Base-by-base conservation (phyloP, 768 basidiomycete species). In the Fomitopsis serialis region DNA sequence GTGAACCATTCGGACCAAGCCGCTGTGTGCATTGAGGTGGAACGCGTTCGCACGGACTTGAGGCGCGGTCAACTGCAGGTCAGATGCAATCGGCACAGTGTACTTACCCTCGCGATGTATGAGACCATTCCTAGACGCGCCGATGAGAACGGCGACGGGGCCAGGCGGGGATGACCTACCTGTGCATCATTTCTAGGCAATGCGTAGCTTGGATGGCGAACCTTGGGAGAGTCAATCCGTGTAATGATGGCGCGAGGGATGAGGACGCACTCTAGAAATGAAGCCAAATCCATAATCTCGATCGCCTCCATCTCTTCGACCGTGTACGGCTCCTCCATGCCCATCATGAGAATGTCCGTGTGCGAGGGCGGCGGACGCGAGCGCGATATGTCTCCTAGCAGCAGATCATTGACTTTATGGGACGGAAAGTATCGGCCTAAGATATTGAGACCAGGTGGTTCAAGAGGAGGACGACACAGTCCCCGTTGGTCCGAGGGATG, bases 181-280 rank as follows among this genome's bases (percentile, higher is more conserved):
- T 46, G 64, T 89, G 86, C 59, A 87, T 72, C 48, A 76, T 74
- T 64, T 87, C 84, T 44, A 89, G 62, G 63, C 86, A 88, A 55
- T 80, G 80, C 2, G 87, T 85, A 2, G 86, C 83, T 60, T 88
- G 84, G 37, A 88, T 84, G 8, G 86, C 81, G 61, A 89, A 89
- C 63, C 85, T 87, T 15, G 3, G 25, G 29, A 17, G 19, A 11
- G 46, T 34, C 13, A 6, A 23, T 17, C n/a, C 19, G 23, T 21
- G 43, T 35, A 29, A 22, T 13, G 58, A n/a, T 25, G 45, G 29
- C 40, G 25, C 3, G 36, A 19, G 27, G 17, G 22, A 17, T 42
- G 11, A 9, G 36, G 12, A 63, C 80, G 53, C 59, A 86, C 85
- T 89, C 86, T 2, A 89, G 72, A 67, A 88, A 89, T 0, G 84